These are phyloP conservation scores for Hansfordia pulvinata DNA, from an alignment of 2,329 filamentous ascomycete genomes.

Conservation along the genomic window DNA sequence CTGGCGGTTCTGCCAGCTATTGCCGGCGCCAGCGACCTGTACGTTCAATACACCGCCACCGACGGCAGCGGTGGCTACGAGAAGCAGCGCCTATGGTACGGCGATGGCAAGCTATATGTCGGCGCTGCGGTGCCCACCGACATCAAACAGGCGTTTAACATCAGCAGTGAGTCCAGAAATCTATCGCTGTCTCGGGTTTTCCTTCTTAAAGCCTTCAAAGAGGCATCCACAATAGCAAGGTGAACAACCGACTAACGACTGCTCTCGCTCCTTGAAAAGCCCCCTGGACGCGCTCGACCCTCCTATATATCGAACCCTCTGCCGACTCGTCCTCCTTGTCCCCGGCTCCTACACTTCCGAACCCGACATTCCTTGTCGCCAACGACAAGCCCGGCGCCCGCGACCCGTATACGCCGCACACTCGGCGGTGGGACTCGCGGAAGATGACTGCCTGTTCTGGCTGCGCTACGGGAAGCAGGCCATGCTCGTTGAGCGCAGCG, in stretches of 20 bases:
- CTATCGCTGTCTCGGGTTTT: neutral
- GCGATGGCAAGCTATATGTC: constrained; percentile 7
- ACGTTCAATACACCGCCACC: too few relatives aligned
- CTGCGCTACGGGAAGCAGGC: constrained; percentile 3
- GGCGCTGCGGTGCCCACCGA: constrained; percentile 5
- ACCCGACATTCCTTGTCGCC: constrained; percentile 8
- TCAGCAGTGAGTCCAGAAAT: constrained; percentile 4
- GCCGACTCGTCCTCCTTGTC: neutral
- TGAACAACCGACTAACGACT: too few relatives aligned
- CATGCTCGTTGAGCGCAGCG: too few relatives aligned
- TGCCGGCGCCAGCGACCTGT: too few relatives aligned
- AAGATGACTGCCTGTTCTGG: constrained; percentile 6
- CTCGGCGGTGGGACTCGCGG: constrained; percentile 5
- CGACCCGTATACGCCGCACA: constrained; percentile 5
- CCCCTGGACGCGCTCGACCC: constrained; percentile 3
- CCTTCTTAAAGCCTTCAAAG: too few relatives aligned
- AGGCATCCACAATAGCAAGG: too few relatives aligned
- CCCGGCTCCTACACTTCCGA: constrained; percentile 1
- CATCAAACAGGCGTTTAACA: constrained; percentile 6
- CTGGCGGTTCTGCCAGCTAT: too few relatives aligned
- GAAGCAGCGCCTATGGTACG: constrained; percentile 6
- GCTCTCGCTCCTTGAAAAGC: constrained; percentile 3
- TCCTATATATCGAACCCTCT: constrained; percentile 5
- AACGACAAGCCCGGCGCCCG: constrained; percentile 4
- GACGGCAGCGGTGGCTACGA: too few relatives aligned